Evolutionary conservation across 2,329 filamentous ascomycete genomes (phyloP).

Genomic region (Albophoma yamanashiensis): DNA sequence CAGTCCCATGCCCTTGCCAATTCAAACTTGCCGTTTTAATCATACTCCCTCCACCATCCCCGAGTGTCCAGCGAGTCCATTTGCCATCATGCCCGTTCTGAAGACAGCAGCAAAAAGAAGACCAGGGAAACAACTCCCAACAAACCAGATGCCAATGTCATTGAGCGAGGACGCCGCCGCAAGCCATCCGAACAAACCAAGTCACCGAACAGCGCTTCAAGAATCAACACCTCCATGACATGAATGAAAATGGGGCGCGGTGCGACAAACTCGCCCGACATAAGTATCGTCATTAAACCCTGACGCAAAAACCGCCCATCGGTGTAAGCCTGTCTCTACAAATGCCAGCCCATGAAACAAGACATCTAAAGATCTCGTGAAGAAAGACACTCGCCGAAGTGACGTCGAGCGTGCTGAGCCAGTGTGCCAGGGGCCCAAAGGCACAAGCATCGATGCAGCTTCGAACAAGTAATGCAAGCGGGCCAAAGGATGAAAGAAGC

Average conservation of each 20-base stretch:
- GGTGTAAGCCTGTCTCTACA: constrained; percentile 6
- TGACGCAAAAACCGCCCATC: constrained; percentile 7
- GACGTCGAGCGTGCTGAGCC: background rate
- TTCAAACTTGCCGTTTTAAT: background rate
- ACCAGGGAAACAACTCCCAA: background rate
- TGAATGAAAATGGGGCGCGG: background rate
- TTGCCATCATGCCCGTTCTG: background rate
- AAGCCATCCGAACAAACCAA: background rate
- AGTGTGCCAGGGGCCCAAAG: background rate
- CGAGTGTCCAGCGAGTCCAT: background rate
- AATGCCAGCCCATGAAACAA: constrained; percentile 8
- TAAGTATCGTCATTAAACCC: constrained; percentile 9
- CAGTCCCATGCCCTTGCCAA: background rate
- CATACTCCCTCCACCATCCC: background rate
- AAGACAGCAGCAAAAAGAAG: background rate
- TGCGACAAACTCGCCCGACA: background rate
- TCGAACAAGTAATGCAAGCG: background rate
- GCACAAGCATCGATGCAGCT: background rate
- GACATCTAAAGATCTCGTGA: constrained; percentile 8
- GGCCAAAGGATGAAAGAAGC: constrained; percentile 3
- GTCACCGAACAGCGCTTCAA: background rate
- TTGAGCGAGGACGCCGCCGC: background rate
- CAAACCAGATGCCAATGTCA: background rate
- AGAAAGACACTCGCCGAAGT: constrained; percentile 5
- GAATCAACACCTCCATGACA: background rate